Evolutionary conservation across 78 protist species (phyloP).

Genomic region (Blattamonas nauphoetae): DNA sequence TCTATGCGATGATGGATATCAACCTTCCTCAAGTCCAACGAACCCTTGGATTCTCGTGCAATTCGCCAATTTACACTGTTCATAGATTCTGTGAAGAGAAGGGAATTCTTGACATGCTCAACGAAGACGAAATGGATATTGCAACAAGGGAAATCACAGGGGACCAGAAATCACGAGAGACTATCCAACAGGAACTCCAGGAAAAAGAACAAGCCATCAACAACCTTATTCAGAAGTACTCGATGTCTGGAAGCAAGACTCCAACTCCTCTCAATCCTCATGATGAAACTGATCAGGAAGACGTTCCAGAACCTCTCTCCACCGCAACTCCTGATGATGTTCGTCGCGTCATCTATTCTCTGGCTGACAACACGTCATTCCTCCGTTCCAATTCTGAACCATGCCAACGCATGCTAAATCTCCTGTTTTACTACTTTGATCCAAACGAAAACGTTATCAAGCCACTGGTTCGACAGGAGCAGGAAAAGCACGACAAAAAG

Average conservation of each 20-base stretch:
- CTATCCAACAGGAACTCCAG: slow-evolving; percentile 36
- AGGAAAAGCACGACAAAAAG: background rate
- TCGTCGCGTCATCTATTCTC: background rate
- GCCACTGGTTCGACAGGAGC: background rate
- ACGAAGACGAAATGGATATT: slow-evolving; percentile 43
- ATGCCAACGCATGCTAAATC: background rate
- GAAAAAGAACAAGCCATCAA: slow-evolving; percentile 62
- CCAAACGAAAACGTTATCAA: no score
- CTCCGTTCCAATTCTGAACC: background rate
- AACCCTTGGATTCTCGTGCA: slow-evolving; percentile 33
- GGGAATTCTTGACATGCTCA: slow-evolving; percentile 13
- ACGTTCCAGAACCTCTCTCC: background rate
- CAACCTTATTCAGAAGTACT: slow-evolving; percentile 34
- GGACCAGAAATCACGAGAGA: slow-evolving; percentile 23
- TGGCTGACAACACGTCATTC: background rate
- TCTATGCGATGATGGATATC: slow-evolving; percentile 21
- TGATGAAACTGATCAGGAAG: background rate
- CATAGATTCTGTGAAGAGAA: slow-evolving; percentile 14
- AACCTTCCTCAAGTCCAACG: background rate
- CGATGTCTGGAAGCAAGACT: no score
- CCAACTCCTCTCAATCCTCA: background rate
- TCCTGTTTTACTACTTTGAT: background rate
- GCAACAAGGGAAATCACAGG: slow-evolving; percentile 58
- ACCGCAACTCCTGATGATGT: background rate
- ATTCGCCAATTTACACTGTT: slow-evolving; percentile 61